Evolutionary conservation across 345 rosid species (phyloP).

Genomic region (Pistacia atlantica): DNA sequence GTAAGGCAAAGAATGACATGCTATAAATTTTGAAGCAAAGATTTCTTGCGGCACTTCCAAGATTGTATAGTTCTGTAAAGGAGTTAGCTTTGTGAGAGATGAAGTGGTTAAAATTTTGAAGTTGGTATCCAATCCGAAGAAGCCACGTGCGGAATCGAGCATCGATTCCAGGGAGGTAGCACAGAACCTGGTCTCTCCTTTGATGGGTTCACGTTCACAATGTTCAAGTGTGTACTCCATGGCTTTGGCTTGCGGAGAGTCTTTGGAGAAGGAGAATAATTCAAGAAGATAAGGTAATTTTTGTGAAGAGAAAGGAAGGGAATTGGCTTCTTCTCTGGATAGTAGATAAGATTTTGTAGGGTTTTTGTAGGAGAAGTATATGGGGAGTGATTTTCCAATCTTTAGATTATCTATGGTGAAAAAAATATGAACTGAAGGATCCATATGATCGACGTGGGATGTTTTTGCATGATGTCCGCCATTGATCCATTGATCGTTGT

Average conservation of each 20-base stretch:
- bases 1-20: slow-evolving; percentile 68
- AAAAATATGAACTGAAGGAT: slow-evolving; percentile 50
- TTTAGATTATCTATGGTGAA: slow-evolving; percentile 52
- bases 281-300: slow-evolving; percentile 52
- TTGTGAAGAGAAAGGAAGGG: slow-evolving; percentile 61
- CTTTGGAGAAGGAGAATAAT: slow-evolving; percentile 52
- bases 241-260: slow-evolving; percentile 71
- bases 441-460: slow-evolving; percentile 28
- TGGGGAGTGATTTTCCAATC: slow-evolving; percentile 38
- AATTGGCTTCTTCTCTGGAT: slow-evolving; percentile 55
- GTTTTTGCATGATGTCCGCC: background rate
- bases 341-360: slow-evolving; percentile 46
- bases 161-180: slow-evolving; percentile 71
- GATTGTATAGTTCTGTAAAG: slow-evolving; percentile 54
- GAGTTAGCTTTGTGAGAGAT: slow-evolving; percentile 9
- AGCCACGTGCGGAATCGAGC: slow-evolving; percentile 47
- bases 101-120: slow-evolving; percentile 47
- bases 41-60: slow-evolving; percentile 36
- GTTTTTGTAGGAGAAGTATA: slow-evolving; percentile 44
- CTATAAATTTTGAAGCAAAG: slow-evolving; percentile 35
- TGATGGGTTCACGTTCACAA: slow-evolving; percentile 46
- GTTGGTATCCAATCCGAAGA: slow-evolving; percentile 38
- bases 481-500: background rate
- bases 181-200: slow-evolving; percentile 60
- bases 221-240: slow-evolving; percentile 52